Conservation (phyloP, 2,329 filamentous ascomycete species). For the Aureobasidium zeae region DNA sequence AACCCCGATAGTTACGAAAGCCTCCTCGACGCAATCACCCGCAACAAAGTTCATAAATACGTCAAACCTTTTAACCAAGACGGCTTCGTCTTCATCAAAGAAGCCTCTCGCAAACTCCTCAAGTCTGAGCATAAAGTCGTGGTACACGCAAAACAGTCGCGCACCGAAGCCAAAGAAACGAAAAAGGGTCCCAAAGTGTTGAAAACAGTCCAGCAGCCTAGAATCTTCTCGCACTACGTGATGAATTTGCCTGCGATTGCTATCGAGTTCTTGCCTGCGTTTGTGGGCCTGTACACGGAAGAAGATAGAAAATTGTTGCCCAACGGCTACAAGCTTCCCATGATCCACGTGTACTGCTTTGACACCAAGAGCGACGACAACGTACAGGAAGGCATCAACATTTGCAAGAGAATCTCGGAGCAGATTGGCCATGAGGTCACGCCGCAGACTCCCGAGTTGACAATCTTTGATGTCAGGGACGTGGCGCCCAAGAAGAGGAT, state of each 20-base stretch:
- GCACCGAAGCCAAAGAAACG: conserved; percentile 19
- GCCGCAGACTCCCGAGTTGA: conserved; percentile 47
- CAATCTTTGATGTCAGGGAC: conserved; percentile 61
- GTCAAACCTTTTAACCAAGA: conserved; percentile 76
- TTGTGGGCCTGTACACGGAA: conserved; percentile 64
- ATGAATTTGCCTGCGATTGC: conserved; percentile 95
- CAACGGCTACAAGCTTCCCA: conserved; percentile 48
- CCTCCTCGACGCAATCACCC: conserved; percentile 58
- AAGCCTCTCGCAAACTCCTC: conserved; percentile 52
- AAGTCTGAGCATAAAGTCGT: conserved; percentile 44
- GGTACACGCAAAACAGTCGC: conserved; percentile 30
- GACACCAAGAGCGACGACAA: conserved; percentile 71
- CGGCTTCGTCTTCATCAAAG: conserved; percentile 68
- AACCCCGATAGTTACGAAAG: conserved; percentile 79
- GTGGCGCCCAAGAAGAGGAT: conserved; percentile 92
- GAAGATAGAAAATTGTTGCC: conserved; percentile 21
- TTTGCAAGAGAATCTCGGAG: conserved; percentile 57
- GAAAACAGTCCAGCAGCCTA: conserved; percentile 48
- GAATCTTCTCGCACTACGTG: conserved; percentile 81
- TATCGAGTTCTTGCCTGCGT: conserved; percentile 68
- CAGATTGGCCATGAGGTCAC: conserved; percentile 52
- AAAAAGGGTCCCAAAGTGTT: conserved; percentile 27
- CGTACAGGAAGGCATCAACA: conserved; percentile 47
- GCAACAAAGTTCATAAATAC: conserved; percentile 69
- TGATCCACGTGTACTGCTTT: conserved; percentile 94